Evolutionary conservation across 2,329 filamentous ascomycete genomes (phyloP).

Genomic region (Colletotrichum spaethianum): DNA sequence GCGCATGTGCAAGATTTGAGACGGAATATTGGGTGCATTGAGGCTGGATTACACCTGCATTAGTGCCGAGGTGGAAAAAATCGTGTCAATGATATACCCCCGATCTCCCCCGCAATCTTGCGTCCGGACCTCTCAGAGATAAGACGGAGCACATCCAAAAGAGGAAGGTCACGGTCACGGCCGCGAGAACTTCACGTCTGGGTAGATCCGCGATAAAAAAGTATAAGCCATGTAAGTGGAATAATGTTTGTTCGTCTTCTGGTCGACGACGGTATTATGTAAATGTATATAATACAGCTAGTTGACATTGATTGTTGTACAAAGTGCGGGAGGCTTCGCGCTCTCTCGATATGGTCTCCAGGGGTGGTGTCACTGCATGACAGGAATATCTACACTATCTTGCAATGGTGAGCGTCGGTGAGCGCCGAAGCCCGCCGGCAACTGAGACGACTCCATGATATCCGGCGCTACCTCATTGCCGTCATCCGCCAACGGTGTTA

Average conservation of each 20-base stretch:
- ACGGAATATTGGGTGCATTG: conserved; percentile 4
- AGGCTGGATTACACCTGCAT: conserved; percentile 37
- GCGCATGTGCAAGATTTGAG: conserved; percentile 17
- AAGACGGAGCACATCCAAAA: conserved; percentile 28
- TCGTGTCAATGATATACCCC: background rate
- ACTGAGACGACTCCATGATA: background rate
- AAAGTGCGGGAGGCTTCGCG: background rate
- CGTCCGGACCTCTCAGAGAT: conserved; percentile 27
- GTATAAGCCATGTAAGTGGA: background rate
- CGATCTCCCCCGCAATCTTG: conserved; percentile 24
- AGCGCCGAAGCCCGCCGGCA: conserved; percentile 22
- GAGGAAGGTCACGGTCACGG: conserved; percentile 26
- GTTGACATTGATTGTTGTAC: conserved; percentile 1
- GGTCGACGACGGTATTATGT: background rate
- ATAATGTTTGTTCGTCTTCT: background rate
- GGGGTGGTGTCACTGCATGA: background rate
- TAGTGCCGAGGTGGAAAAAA: conserved; percentile 2
- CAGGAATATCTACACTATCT: background rate
- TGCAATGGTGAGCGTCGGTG: conserved; percentile 6
- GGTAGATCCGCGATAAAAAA: background rate
- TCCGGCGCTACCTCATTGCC: background rate
- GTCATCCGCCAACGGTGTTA: background rate
- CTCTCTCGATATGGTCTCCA: background rate
- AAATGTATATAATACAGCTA: conserved; percentile 10
- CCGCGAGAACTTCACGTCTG: background rate